phyloP scores from a whole-genome alignment of 208 protist genomes.

The Porcisia hertigi region DNA sequence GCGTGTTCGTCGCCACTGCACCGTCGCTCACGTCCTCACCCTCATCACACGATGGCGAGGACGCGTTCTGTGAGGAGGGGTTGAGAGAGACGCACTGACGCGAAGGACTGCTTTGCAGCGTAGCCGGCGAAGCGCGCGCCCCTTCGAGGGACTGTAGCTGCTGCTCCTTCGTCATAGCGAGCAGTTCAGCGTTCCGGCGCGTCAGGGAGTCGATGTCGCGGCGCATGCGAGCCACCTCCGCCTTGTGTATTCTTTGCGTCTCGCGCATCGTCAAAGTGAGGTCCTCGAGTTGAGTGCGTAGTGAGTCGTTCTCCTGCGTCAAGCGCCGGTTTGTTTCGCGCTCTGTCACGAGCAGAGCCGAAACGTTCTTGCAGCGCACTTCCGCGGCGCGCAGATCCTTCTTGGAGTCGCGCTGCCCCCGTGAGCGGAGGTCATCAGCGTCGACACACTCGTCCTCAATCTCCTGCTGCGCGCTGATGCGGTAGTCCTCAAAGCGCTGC shows the following conservation, averaged over 20 bases:
- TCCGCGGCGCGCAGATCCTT: slow-evolving; percentile 72
- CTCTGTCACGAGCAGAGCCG: slow-evolving; percentile 71
- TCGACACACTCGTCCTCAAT: slow-evolving; percentile 67
- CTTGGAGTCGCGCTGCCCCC: slow-evolving; percentile 56
- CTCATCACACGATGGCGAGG: background rate
- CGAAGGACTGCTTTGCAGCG: slow-evolving; percentile 4
- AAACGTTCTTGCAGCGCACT: slow-evolving; percentile 72
- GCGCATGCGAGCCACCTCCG: slow-evolving; percentile 69
- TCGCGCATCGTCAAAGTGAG: slow-evolving; percentile 76
- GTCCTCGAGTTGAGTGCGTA: slow-evolving; percentile 78
- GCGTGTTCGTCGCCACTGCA: background rate
- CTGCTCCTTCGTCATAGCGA: slow-evolving; percentile 76
- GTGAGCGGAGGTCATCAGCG: slow-evolving; percentile 39
- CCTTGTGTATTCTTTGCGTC: slow-evolving; percentile 64
- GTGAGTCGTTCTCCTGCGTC: slow-evolving; percentile 75
- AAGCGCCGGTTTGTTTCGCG: slow-evolving; percentile 67
- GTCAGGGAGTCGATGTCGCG: slow-evolving; percentile 86
- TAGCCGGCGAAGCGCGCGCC: background rate
- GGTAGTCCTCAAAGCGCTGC: slow-evolving; percentile 77
- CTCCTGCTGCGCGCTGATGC: slow-evolving; percentile 53
- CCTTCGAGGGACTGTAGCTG: slow-evolving; percentile 54
- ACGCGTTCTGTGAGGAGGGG: background rate
- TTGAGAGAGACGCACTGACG: slow-evolving; percentile 12
- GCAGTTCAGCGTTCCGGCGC: slow-evolving; percentile 78
- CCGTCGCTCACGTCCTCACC: background rate